Conservation (phyloP, 306 rosid species). For the Amphicarpaea edgeworthii region DNA sequence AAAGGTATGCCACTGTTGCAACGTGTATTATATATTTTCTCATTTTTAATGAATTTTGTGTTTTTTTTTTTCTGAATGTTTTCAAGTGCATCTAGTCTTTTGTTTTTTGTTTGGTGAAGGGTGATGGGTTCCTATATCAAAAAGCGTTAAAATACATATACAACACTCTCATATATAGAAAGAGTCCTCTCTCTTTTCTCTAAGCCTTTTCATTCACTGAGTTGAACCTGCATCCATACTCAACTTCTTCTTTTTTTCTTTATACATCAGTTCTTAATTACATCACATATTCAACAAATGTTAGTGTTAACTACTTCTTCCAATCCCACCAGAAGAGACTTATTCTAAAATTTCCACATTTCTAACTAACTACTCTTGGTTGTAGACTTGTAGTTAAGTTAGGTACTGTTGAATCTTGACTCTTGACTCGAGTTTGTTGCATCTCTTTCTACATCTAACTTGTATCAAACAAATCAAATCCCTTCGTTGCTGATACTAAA, state of each 20-base stretch:
- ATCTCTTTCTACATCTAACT: slow-evolving; percentile 37
- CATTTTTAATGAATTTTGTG: too few species aligned
- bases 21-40: background rate
- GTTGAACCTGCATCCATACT: background rate
- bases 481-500: background rate
- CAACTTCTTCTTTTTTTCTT: background rate
- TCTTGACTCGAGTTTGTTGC: slow-evolving; percentile 5
- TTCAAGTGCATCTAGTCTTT: too few species aligned
- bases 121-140: background rate
- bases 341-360: slow-evolving; percentile 6
- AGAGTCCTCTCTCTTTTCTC: too few species aligned
- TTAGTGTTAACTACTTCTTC: background rate
- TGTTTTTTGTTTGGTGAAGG: background rate
- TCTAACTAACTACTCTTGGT: slow-evolving; percentile 25
- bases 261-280: background rate
- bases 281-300: slow-evolving; percentile 34
- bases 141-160: background rate
- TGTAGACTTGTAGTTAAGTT: too few species aligned
- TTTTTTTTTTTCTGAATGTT: background rate
- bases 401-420: slow-evolving; percentile 28
- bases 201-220: background rate
- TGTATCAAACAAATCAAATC: slow-evolving; percentile 32
- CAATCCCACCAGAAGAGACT: background rate
- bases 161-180: too few species aligned
- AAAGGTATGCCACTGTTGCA: background rate